Evolutionary conservation across 192 early-diverging fungal genomes (phyloP).

Genomic region (Oehlia diaphana): DNA sequence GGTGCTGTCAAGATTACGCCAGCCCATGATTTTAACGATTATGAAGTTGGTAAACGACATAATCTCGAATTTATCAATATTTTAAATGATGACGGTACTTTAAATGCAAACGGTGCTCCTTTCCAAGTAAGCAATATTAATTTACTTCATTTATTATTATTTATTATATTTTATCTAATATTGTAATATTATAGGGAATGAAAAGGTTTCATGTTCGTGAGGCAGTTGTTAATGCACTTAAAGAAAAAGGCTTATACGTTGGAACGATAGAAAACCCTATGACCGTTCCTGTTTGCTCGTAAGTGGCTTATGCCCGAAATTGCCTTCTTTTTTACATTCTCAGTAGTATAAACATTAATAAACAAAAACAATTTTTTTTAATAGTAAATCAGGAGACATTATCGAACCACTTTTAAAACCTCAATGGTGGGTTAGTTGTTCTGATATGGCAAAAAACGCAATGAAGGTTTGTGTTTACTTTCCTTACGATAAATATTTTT

Average conservation of each 20-base stretch:
- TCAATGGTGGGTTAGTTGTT: slow-evolving; percentile 98
- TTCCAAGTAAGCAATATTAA: slow-evolving; percentile 47
- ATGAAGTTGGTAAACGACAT: slow-evolving; percentile 92
- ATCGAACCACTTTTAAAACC: slow-evolving; percentile 99
- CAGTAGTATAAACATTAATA: too few relatives aligned
- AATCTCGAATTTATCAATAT: slow-evolving; percentile 95
- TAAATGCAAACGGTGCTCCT: slow-evolving; percentile 88
- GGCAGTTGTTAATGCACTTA: slow-evolving; percentile 83
- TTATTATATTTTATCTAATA: neutral
- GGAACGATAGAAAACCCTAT: slow-evolving; percentile 90
- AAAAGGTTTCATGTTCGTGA: slow-evolving; percentile 93
- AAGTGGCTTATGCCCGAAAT: neutral
- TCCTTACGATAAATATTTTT: neutral
- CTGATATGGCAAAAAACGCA: slow-evolving; percentile 83
- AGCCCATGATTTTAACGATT: slow-evolving; percentile 98
- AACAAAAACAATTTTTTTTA: neutral
- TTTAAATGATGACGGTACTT: slow-evolving; percentile 93
- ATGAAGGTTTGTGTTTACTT: slow-evolving; percentile 42
- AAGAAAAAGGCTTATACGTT: slow-evolving; percentile 85
- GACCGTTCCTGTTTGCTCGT: slow-evolving; percentile 85
- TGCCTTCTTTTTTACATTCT: neutral
- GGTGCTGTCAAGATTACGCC: slow-evolving; percentile 99
- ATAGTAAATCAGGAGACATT: slow-evolving; percentile 80
- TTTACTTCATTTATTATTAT: neutral
- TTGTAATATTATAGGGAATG: slow-evolving; percentile 57